phyloP scores from a whole-genome alignment of 2,329 filamentous ascomycete genomes.

The Phaeophleospora eucalypticola region DNA sequence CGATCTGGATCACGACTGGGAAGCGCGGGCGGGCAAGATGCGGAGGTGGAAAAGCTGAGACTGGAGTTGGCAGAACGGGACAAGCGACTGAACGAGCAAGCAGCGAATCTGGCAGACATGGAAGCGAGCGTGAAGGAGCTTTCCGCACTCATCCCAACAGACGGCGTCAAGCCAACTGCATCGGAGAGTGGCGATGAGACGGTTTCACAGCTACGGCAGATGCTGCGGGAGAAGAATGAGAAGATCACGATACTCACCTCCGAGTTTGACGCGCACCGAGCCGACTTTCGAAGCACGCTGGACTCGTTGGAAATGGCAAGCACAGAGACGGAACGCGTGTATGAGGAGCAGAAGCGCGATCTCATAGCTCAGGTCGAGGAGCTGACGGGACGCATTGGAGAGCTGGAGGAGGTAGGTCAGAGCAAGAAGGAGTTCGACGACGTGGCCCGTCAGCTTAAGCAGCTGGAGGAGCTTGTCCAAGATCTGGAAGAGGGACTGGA shows the following conservation, averaged over 20 bases:
- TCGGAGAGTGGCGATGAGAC: conserved; percentile 63
- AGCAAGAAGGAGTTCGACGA: conserved; percentile 84
- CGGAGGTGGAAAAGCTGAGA: conserved; percentile 68
- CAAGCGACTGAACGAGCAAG: conserved; percentile 82
- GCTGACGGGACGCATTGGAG: conserved; percentile 76
- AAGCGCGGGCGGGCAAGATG: conserved; percentile 25
- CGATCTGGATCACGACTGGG: conserved; percentile 37
- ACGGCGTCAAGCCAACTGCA: conserved; percentile 37
- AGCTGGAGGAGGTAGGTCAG: conserved; percentile 75
- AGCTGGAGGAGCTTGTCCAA: conserved; percentile 91
- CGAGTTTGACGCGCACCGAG: conserved; percentile 90
- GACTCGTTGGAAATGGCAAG: conserved; percentile 94
- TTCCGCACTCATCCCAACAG: conserved; percentile 62
- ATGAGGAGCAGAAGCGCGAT: conserved; percentile 87
- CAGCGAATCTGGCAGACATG: conserved; percentile 79
- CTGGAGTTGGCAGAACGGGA: conserved; percentile 78
- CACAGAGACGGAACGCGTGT: conserved; percentile 91
- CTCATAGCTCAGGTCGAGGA: conserved; percentile 71
- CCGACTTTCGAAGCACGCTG: conserved; percentile 94
- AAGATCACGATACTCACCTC: conserved; percentile 89
- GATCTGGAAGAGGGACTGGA: conserved; percentile 96
- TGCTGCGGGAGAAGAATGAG: conserved; percentile 92
- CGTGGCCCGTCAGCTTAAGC: conserved; percentile 86
- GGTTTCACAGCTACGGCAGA: conserved; percentile 63
- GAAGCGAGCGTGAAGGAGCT: conserved; percentile 81